Evolutionary conservation across 2,329 filamentous ascomycete genomes (phyloP), one percentile per base, ranked within the genome.

Genomic region (Aspergillus pseudoterreus): DNA sequence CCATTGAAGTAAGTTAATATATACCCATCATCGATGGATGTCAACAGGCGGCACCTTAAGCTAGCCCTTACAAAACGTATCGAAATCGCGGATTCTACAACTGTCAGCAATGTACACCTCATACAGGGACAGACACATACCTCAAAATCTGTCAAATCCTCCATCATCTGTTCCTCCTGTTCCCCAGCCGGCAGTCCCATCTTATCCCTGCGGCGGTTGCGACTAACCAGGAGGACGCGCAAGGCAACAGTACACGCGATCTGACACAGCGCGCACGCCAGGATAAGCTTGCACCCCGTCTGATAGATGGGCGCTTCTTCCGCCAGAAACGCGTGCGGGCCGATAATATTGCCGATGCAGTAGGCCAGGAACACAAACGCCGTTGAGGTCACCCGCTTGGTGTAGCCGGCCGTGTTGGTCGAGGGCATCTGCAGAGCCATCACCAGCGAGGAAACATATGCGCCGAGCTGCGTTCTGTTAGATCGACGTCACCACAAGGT

Each of bases 381-480:
- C 9, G 74, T 75, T 17, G 71, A 68, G 0, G 75, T 78, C 14
- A 73, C 73, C 47, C 77, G 77, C 59, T 79, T 79, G 1, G 75
- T 76, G 55, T 79, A 77, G 1, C 77, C 76, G 17, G 72, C 75
- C 4, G 76, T 67, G 54, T 78, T 79, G 12, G 59, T 63, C 14
- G 59, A 58, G 10, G 61, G 65, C 63, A 67, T 64, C 35, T 67
- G 80, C 30, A 83, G 68, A 0, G 78, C 78, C 0, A 82, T 67
- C 0, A 82, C 79, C 6, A 83, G 63, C 1, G 77, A 77, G 0
- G 74, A 71, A 2, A 82, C 80, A 47, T 74, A 82, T 0, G 72
- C 65, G 0, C 62, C 78, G 70, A 61, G 60, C 54, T 56, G 15
- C 15, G 11, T n/a, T 38, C 10, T 12, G 4, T 38, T 46, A 30